Evolutionary conservation across 2,329 filamentous ascomycete genomes (phyloP).

Genomic region (Dothistroma pini): DNA sequence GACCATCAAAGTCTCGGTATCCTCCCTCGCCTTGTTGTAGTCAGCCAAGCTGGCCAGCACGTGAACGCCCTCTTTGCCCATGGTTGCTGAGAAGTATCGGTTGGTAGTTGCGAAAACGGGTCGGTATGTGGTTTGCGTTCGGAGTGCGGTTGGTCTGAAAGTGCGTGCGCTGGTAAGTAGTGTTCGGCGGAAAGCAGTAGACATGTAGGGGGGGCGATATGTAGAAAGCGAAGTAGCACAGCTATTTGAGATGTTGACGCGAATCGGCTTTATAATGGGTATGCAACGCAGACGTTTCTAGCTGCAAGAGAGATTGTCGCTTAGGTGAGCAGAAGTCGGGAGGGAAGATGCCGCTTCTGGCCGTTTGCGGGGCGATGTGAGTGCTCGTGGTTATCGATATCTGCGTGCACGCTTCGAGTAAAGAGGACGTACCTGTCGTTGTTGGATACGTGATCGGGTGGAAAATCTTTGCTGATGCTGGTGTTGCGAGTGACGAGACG

Average conservation of each 20-base stretch:
- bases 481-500: background rate
- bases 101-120: slow-evolving; percentile 21
- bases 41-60: slow-evolving; percentile 56
- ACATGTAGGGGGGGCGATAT: slow-evolving; percentile 34
- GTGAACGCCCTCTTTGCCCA: slow-evolving; percentile 48
- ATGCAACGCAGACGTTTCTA: background rate
- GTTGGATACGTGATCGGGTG: background rate
- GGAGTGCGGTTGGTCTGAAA: slow-evolving; percentile 18
- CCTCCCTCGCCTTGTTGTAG: slow-evolving; percentile 52
- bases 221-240: background rate
- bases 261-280: background rate
- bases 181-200: slow-evolving; percentile 38
- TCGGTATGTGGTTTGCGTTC: slow-evolving; percentile 20
- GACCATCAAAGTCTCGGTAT: slow-evolving; percentile 61
- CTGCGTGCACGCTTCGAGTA: background rate
- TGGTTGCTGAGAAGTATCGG: slow-evolving; percentile 42
- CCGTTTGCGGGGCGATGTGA: background rate
- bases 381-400: background rate
- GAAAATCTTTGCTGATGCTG: background rate
- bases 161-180: slow-evolving; percentile 42
- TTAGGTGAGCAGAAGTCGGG: background rate
- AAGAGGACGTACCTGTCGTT: background rate
- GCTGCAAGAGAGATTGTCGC: background rate
- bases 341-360: background rate
- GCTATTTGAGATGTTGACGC: background rate